A percentile compares a stretch with the other conserved stretches of the same genome.
phyloP scores from a whole-genome alignment of 2,329 filamentous ascomycete species.

The Pseudogymnoascus sp. region DNA sequence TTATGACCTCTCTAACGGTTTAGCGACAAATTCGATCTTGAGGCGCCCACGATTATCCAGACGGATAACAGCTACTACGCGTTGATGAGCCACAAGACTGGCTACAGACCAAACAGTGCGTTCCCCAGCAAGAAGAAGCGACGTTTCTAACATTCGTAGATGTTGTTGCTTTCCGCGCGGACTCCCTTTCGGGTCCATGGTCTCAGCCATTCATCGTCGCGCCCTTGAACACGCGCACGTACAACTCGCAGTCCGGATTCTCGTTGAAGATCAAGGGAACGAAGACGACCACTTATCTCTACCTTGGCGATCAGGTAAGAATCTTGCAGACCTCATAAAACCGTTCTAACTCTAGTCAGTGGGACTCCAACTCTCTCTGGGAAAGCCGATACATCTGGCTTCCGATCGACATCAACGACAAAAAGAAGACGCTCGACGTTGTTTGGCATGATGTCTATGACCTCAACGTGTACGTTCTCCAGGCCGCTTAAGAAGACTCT shows the following conservation, averaged over 20 bases:
- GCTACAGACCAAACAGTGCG: slow-evolving; percentile 50
- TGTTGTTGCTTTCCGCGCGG: slow-evolving; percentile 47
- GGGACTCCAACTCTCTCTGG: slow-evolving; percentile 49
- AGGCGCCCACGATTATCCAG: slow-evolving; percentile 52
- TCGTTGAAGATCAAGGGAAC: slow-evolving; percentile 39
- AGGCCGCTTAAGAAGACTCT: background rate
- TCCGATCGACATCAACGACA: slow-evolving; percentile 43
- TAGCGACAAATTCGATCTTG: slow-evolving; percentile 48
- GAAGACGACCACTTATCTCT: slow-evolving; percentile 42
- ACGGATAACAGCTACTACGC: slow-evolving; percentile 53
- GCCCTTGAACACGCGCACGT: slow-evolving; percentile 42
- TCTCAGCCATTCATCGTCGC: slow-evolving; percentile 46
- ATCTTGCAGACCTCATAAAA: too few relatives aligned
- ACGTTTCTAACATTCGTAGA: slow-evolving; percentile 25
- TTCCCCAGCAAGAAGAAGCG: background rate
- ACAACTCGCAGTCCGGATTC: slow-evolving; percentile 46
- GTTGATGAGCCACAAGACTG: slow-evolving; percentile 56
- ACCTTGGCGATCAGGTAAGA: background rate
- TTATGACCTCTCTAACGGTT: background rate
- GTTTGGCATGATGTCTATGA: slow-evolving; percentile 51
- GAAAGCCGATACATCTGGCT: slow-evolving; percentile 51
- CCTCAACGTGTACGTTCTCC: slow-evolving; percentile 34
- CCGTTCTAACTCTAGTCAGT: slow-evolving; percentile 20
- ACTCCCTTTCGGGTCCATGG: slow-evolving; percentile 43
- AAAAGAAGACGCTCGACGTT: slow-evolving; percentile 40